Evolutionary conservation across 257 asterid genomes (phyloP).

Genomic region (Petrea volubilis): DNA sequence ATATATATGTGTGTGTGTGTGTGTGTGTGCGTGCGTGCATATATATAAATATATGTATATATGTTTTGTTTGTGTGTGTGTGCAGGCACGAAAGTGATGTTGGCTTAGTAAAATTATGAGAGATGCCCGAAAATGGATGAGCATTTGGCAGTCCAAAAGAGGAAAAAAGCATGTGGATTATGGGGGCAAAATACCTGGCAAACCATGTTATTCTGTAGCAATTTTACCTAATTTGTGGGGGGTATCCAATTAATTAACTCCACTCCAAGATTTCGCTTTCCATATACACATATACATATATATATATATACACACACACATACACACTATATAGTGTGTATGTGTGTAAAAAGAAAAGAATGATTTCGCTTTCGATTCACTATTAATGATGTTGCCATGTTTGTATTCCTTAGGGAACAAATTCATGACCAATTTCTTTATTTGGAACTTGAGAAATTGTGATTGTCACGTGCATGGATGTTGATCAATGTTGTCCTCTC

Average conservation of each 20-base stretch:
- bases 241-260: not conserved
- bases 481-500: too few relatives aligned
- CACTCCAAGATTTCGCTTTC: conserved; percentile 38
- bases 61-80: too few relatives aligned
- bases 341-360: too few relatives aligned
- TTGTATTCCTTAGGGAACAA: conserved; percentile 1
- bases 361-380: conserved; percentile 33
- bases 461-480: not conserved
- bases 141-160: conserved; percentile 14
- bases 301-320: too few relatives aligned
- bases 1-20: too few relatives aligned
- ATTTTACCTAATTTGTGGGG: conserved; percentile 4
- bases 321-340: too few relatives aligned
- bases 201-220: not conserved
- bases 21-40: too few relatives aligned
- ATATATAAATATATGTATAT: too few relatives aligned
- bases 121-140: conserved; percentile 20
- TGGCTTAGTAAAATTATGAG: conserved; percentile 18
- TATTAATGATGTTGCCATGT: conserved; percentile 23
- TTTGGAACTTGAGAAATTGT: not conserved
- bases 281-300: too few relatives aligned
- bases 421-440: not conserved
- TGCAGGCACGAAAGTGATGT: conserved; percentile 31
- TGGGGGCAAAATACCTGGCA: conserved; percentile 40
- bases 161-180: conserved; percentile 36